These are phyloP conservation scores for Drechslerella coelobrocha DNA, from an alignment of 2,329 filamentous ascomycete genomes.

Conservation along the genomic window DNA sequence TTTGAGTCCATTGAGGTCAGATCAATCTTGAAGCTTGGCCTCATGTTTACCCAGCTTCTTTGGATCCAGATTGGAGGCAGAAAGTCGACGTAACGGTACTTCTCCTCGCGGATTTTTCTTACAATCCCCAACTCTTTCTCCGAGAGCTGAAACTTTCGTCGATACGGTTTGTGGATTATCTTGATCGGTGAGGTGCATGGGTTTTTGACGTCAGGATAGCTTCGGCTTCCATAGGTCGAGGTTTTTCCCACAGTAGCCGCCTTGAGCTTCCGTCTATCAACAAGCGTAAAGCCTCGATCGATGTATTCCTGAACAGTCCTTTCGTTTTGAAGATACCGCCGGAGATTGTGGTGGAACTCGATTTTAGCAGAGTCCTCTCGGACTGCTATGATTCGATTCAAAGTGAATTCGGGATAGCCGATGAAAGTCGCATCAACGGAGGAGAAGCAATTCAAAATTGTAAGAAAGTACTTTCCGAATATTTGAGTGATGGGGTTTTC, in stretches of 20 bases:
- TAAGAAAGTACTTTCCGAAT: constrained; percentile 16
- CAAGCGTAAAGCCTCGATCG: constrained; percentile 1
- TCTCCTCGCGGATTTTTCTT: constrained; percentile 4
- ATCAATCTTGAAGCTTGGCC: constrained; percentile 10
- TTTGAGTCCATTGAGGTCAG: background rate
- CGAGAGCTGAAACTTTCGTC: background rate
- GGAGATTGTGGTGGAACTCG: background rate
- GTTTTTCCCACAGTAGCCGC: too few relatives aligned
- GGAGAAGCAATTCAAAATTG: constrained; percentile 20
- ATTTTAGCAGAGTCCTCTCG: constrained; percentile 3
- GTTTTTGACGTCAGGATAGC: background rate
- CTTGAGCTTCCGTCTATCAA: background rate
- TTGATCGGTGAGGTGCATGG: constrained; percentile 6
- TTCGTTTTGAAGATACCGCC: background rate
- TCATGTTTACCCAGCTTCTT: constrained; percentile 13
- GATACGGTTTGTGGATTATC: constrained; percentile 11
- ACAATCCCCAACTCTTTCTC: constrained; percentile 8
- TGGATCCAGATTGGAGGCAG: constrained; percentile 23
- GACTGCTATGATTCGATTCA: constrained; percentile 9
- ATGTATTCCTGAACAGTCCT: background rate
- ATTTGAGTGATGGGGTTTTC: constrained; percentile 7
- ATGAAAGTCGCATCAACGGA: constrained; percentile 23
- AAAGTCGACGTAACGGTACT: constrained; percentile 25
- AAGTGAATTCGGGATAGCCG: constrained; percentile 23
- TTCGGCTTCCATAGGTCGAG: background rate